These are phyloP conservation scores for Otatea glauca DNA, from an alignment of 176 grass and related monocot species.

Conservation along the genomic window DNA sequence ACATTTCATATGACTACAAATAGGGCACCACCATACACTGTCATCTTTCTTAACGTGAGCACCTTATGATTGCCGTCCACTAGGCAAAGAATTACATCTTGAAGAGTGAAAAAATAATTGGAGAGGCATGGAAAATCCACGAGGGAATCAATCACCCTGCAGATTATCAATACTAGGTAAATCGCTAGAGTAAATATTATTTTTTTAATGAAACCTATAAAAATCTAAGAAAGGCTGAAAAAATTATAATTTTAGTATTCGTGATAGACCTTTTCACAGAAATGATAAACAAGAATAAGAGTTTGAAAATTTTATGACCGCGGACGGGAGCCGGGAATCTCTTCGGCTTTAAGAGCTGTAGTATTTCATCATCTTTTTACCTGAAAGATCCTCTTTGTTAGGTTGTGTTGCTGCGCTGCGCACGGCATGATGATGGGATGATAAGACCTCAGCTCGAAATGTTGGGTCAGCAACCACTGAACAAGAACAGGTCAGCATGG, in stretches of 20 bases:
- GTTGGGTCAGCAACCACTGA: slow-evolving; percentile 58
- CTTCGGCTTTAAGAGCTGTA: no score
- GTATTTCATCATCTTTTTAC: slow-evolving; percentile 33
- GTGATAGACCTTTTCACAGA: no score
- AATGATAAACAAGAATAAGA: no score
- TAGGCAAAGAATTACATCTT: slow-evolving; percentile 16
- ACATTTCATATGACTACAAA: background rate
- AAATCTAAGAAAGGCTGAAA: no score
- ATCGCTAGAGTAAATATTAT: no score
- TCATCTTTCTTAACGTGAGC: background rate
- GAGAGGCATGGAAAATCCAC: slow-evolving; percentile 35
- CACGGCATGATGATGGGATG: slow-evolving; percentile 49
- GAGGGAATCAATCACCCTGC: slow-evolving; percentile 26
- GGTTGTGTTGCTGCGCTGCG: slow-evolving; percentile 6
- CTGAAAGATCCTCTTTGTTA: slow-evolving; percentile 58
- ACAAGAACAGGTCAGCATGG: slow-evolving; percentile 54
- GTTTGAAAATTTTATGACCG: no score
- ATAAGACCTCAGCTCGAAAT: slow-evolving; percentile 40
- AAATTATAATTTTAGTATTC: no score
- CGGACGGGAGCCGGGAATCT: no score
- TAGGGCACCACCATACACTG: slow-evolving; percentile 23
- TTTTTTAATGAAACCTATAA: no score
- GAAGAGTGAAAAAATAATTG: background rate
- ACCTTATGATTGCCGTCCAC: slow-evolving; percentile 29
- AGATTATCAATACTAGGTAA: slow-evolving; percentile 9